phyloP scores from a whole-genome alignment of 345 rosid genomes.

The Hirschfeldia incana region DNA sequence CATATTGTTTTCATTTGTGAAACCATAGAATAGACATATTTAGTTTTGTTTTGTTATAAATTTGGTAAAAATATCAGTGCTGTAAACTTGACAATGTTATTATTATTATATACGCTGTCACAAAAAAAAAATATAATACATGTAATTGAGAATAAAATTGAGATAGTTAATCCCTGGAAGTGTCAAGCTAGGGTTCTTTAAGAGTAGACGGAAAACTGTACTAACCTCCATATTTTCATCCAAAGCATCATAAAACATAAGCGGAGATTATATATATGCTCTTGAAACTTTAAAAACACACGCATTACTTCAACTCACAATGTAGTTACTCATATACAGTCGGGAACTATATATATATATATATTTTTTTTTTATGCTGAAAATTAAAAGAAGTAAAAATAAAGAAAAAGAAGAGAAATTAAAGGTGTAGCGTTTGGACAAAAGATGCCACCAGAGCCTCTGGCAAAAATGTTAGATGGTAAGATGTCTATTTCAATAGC shows the following conservation, averaged over 20 bases:
- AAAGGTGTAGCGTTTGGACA: conserved; percentile 31
- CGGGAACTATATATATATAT: background rate
- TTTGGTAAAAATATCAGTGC: background rate
- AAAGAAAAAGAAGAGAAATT: background rate
- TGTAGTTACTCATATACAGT: background rate
- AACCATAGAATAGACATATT: background rate
- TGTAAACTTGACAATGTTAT: background rate
- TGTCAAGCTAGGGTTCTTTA: background rate
- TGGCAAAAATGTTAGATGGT: conserved; percentile 38
- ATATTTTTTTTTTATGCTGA: background rate
- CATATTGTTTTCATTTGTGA: background rate
- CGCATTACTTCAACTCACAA: background rate
- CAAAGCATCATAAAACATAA: background rate
- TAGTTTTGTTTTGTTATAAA: background rate
- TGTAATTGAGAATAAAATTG: background rate
- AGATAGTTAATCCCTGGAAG: background rate
- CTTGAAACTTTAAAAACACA: background rate
- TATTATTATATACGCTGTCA: background rate
- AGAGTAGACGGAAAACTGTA: background rate
- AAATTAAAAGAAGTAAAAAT: background rate
- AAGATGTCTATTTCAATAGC: conserved; percentile 36
- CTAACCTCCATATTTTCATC: background rate
- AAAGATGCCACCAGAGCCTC: conserved; percentile 33
- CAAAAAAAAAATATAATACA: background rate
- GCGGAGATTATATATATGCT: background rate